Evolutionary conservation across 306 rosid species (phyloP).

Genomic region (Ormosia emarginata): DNA sequence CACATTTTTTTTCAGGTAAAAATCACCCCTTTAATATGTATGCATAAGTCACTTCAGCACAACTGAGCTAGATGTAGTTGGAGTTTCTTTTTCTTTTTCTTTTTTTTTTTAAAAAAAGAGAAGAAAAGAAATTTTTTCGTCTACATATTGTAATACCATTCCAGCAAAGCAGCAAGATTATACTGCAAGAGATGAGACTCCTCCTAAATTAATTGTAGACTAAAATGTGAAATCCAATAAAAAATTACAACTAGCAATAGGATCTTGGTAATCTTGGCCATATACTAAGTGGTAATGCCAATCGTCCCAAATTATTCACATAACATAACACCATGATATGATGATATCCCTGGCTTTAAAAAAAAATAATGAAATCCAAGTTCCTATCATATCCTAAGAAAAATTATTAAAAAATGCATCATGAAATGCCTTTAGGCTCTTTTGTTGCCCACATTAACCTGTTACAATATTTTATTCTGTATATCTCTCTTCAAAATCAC

Average conservation of each 20-base stretch:
- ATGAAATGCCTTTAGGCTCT: constrained; percentile 14
- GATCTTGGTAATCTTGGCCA: not conserved
- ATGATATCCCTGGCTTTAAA: not conserved
- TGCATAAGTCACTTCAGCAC: not conserved
- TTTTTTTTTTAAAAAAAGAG: not conserved
- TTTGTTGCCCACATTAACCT: not conserved
- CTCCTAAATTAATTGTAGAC: not conserved
- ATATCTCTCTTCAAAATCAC: constrained; percentile 5
- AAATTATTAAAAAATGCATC: not conserved
- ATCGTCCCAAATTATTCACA: constrained; percentile 8
- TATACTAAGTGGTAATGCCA: not conserved
- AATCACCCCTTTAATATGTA: not conserved
- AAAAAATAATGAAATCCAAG: not conserved
- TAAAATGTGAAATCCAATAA: not conserved
- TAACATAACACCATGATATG: not conserved
- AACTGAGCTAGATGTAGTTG: not conserved
- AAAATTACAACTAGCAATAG: not conserved
- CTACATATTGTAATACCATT: constrained; percentile 7
- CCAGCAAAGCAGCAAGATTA: not conserved
- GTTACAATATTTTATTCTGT: not conserved
- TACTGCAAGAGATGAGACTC: not conserved
- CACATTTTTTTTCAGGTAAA: not conserved
- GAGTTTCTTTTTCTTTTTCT: not conserved
- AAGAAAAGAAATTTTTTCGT: not conserved
- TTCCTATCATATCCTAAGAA: not conserved